Percentiles rank a stretch among this genome's conserved stretches.
Evolutionary conservation across 768 basidiomycete genomes (phyloP).

Genomic region (Suillus cothurnatus): DNA sequence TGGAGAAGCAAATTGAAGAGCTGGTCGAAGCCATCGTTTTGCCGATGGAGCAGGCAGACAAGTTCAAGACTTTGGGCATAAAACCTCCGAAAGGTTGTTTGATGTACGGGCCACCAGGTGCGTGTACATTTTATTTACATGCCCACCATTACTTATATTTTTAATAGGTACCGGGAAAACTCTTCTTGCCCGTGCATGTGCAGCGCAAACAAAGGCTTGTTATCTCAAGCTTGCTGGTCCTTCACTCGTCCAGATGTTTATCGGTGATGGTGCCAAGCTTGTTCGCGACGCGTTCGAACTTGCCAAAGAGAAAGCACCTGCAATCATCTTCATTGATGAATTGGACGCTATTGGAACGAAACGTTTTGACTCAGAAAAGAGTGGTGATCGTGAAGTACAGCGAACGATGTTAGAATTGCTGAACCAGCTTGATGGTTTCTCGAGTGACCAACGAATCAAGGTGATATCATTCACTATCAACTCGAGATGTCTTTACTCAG

Average conservation of each 20-base stretch:
- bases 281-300: constrained; percentile 98
- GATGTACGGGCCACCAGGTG: constrained; percentile 99
- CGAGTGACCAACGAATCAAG: constrained; percentile 97
- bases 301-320: constrained; percentile 96
- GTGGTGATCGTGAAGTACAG: constrained; percentile 99
- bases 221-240: constrained; percentile 98
- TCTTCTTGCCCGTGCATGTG: constrained; percentile 94
- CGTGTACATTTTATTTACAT: constrained; percentile 6
- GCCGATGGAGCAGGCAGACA: constrained; percentile 98
- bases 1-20: constrained; percentile 99
- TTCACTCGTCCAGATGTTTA: constrained; percentile 99
- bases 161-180: constrained; percentile 93
- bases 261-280: constrained; percentile 98
- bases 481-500: constrained; percentile 11
- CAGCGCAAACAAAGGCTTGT: constrained; percentile 96
- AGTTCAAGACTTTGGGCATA: constrained; percentile 98
- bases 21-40: constrained; percentile 96
- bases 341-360: constrained; percentile 99
- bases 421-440: constrained; percentile 98
- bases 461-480: constrained; percentile 38
- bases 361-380: constrained; percentile 98
- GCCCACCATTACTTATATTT: background rate
- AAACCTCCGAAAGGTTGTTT: constrained; percentile 96
- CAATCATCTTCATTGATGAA: constrained; percentile 99
- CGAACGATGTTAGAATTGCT: constrained; percentile 99